These are phyloP conservation scores for Dentipellis sp. DNA, from an alignment of 768 basidiomycete species.

Conservation along the genomic window DNA sequence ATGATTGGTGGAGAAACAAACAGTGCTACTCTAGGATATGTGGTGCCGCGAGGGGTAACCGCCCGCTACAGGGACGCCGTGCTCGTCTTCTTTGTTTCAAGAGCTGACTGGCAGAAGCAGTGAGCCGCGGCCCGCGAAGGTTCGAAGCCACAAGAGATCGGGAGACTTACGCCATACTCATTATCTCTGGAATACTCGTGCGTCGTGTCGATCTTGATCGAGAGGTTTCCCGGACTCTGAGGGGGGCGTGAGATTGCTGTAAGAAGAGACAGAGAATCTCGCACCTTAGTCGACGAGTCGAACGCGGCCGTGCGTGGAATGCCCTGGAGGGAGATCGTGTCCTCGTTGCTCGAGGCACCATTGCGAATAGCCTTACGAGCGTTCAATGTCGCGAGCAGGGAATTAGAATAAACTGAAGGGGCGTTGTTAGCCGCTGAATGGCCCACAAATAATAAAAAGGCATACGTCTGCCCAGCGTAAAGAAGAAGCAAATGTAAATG, in stretches of 20 bases:
- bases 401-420: conserved; percentile 41
- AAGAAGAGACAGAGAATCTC: background rate
- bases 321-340: background rate
- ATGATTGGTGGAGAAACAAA: too few relatives aligned
- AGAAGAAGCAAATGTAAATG: conserved; percentile 51
- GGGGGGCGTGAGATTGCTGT: background rate
- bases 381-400: conserved; percentile 44
- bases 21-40: too few relatives aligned
- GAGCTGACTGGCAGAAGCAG: too few relatives aligned
- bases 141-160: too few relatives aligned
- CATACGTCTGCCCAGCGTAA: conserved; percentile 42
- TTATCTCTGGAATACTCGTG: conserved; percentile 39
- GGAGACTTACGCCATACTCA: background rate
- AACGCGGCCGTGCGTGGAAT: background rate
- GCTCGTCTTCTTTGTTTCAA: too few relatives aligned
- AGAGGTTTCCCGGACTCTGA: conserved; percentile 26
- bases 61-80: too few relatives aligned
- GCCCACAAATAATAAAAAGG: background rate
- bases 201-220: conserved; percentile 58
- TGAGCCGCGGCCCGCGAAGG: too few relatives aligned
- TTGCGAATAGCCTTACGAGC: conserved; percentile 20
- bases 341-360: background rate
- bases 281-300: background rate
- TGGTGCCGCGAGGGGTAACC: too few relatives aligned
- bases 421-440: background rate